A percentile compares a stretch with the other conserved stretches of the same genome.
phyloP scores from a whole-genome alignment of 768 basidiomycete genomes.

The Filobasidium wieringae region DNA sequence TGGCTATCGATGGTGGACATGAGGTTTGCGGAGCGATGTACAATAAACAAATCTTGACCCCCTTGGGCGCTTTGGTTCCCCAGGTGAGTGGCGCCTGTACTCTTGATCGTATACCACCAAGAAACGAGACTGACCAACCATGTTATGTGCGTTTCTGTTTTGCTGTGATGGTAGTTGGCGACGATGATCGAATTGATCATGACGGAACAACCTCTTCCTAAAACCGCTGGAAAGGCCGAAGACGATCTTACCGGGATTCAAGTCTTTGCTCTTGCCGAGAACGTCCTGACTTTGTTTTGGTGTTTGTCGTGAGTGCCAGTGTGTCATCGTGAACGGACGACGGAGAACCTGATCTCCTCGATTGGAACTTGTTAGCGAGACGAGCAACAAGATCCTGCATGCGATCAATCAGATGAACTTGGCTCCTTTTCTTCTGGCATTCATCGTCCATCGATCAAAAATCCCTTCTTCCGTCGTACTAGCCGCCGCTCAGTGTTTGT shows the following conservation, averaged over 20 bases:
- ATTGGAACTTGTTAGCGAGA: constrained; percentile 65
- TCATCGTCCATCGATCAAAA: constrained; percentile 58
- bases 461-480: constrained; percentile 61
- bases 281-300: constrained; percentile 84
- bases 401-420: constrained; percentile 72
- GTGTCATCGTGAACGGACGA: constrained; percentile 18
- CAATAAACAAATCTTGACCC: constrained; percentile 81
- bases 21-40: constrained; percentile 95
- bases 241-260: constrained; percentile 55
- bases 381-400: constrained; percentile 79
- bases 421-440: constrained; percentile 79
- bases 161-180: not conserved
- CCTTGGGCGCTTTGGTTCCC: constrained; percentile 61
- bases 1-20: constrained; percentile 88
- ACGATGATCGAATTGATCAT: not conserved
- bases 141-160: not conserved
- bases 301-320: constrained; percentile 68
- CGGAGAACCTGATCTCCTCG: not conserved
- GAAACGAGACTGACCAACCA: not conserved
- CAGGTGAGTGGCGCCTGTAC: constrained; percentile 48
- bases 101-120: not conserved
- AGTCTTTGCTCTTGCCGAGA: constrained; percentile 79
- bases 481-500: constrained; percentile 87
- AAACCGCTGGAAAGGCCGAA: constrained; percentile 36
- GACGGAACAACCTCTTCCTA: not conserved